Percentiles rank a stretch among this genome's conserved stretches.
Conservation (phyloP, 306 rosid species). For the Leucaena leucocephala region DNA sequence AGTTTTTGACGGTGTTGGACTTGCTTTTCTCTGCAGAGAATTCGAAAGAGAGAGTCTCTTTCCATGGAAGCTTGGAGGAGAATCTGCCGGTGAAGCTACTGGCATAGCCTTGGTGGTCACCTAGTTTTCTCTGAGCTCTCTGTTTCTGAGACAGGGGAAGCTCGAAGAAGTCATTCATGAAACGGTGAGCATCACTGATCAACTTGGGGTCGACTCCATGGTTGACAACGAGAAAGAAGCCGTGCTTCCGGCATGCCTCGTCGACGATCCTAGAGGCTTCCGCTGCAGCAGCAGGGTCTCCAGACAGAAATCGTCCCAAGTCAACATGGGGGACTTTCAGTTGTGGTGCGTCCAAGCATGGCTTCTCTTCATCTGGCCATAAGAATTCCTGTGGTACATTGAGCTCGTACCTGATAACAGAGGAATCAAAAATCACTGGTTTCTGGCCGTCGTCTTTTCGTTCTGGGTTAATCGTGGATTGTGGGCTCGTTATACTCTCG, state of each 20-base stretch:
- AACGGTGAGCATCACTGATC: constrained; percentile 63
- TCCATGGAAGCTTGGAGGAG: constrained; percentile 93
- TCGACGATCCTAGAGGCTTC: constrained; percentile 63
- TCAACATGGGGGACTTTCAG: constrained; percentile 73
- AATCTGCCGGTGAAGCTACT: constrained; percentile 94
- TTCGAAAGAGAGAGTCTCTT: constrained; percentile 81
- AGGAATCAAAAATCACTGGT: constrained; percentile 71
- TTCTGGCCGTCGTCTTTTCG: constrained; percentile 36
- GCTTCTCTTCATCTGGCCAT: constrained; percentile 93
- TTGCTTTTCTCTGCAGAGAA: constrained; percentile 47
- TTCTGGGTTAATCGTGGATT: constrained; percentile 45
- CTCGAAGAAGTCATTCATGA: constrained; percentile 72
- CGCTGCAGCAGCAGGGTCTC: constrained; percentile 48
- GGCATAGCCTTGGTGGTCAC: constrained; percentile 94
- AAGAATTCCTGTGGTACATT: constrained; percentile 76
- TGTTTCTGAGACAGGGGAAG: constrained; percentile 72
- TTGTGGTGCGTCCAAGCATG: constrained; percentile 52
- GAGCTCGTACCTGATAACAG: constrained; percentile 50
- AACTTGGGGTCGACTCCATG: constrained; percentile 68
- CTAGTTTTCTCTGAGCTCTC: constrained; percentile 76
- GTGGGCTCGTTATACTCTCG: constrained; percentile 50
- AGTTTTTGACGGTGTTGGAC: constrained; percentile 49
- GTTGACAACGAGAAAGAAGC: constrained; percentile 83
- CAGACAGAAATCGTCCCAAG: constrained; percentile 62
- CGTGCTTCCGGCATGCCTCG: constrained; percentile 81